A percentile compares a stretch with the other conserved stretches of the same genome.
These are phyloP conservation scores for Sugiyamaella pinicola DNA, from an alignment of 1,139 yeast species.

Conservation along the genomic window DNA sequence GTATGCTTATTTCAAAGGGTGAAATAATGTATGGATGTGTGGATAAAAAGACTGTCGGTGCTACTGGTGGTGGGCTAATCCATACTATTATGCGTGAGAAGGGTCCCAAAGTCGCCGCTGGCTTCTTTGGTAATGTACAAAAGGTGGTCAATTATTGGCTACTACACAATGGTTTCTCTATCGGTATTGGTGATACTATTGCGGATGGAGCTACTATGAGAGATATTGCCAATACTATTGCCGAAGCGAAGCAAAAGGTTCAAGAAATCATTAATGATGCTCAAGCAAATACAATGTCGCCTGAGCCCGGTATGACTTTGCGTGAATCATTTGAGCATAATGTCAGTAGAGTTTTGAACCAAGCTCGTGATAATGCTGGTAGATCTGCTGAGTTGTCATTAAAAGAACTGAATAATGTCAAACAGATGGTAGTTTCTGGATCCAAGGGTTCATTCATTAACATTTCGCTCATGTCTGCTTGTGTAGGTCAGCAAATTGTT, in stretches of 20 bases:
- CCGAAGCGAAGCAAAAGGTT: conserved; percentile 89
- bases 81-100: conserved; percentile 98
- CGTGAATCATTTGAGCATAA: conserved; percentile 98
- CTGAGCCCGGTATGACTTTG: conserved; percentile 99
- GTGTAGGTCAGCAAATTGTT: conserved; percentile 99
- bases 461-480: conserved; percentile 99
- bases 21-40: conserved; percentile 97
- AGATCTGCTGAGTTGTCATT: conserved; percentile 96
- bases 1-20: conserved; percentile 91
- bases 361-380: conserved; percentile 99
- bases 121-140: conserved; percentile 88
- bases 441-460: conserved; percentile 99
- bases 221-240: conserved; percentile 87
- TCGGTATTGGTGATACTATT: conserved; percentile 99
- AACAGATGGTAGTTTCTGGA: conserved; percentile 99
- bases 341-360: conserved; percentile 91
- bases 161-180: conserved; percentile 93
- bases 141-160: conserved; percentile 97
- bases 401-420: conserved; percentile 92
- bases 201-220: conserved; percentile 97
- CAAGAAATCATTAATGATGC: conserved; percentile 92
- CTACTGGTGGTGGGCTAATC: conserved; percentile 96
- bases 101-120: conserved; percentile 89
- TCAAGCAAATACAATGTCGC: conserved; percentile 81
- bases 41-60: conserved; percentile 97